phyloP scores from a whole-genome alignment of 2,329 filamentous ascomycete species.

The Alternaria incomplexa region DNA sequence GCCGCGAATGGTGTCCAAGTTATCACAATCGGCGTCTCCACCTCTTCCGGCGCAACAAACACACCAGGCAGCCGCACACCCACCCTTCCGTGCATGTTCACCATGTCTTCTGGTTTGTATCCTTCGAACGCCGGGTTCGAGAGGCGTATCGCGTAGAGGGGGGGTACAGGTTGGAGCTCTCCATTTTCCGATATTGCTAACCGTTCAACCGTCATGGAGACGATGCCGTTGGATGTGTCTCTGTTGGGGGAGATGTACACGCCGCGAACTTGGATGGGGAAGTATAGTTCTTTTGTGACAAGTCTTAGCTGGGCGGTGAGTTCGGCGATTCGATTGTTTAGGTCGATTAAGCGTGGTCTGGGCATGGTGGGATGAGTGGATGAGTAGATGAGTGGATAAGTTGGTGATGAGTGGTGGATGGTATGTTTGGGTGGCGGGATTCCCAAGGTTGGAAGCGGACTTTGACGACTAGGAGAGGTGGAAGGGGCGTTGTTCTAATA shows the following conservation, averaged over 20 bases:
- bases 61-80: neutral
- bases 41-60: neutral
- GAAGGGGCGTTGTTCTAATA: neutral
- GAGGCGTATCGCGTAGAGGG: neutral
- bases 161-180: neutral
- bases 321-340: neutral
- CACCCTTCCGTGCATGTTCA: neutral
- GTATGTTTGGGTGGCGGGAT: neutral
- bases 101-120: neutral
- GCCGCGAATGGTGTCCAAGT: neutral
- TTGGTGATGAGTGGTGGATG: neutral
- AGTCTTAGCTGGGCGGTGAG: neutral
- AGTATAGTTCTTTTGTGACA: neutral
- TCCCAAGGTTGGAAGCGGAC: neutral
- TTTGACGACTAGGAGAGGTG: neutral
- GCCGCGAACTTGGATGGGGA: neutral
- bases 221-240: neutral
- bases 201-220: neutral
- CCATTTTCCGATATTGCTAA: neutral
- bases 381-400: neutral
- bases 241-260: neutral
- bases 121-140: neutral
- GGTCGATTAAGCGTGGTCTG: neutral
- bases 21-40: neutral
- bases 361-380: neutral